These are phyloP conservation scores for Mycosphaerella sp. DNA, from an alignment of 2,329 filamentous ascomycete species.

Conservation along the genomic window DNA sequence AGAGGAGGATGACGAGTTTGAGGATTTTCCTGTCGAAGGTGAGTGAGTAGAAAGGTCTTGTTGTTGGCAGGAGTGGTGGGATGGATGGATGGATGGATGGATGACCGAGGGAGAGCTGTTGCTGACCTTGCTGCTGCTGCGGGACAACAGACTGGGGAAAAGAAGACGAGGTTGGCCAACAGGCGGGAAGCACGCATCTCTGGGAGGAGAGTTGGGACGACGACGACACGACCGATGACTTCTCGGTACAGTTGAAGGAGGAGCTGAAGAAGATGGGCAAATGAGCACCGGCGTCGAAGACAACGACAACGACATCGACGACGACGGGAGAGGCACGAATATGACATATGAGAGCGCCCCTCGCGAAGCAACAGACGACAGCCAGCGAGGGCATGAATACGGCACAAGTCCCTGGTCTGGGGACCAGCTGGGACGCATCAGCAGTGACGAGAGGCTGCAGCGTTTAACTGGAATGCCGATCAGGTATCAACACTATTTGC, in stretches of 20 bases:
- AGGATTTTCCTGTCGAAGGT: conserved; percentile 98
- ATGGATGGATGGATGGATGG: too few species aligned
- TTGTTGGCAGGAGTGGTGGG: too few species aligned
- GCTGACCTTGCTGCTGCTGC: too few species aligned
- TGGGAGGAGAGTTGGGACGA: conserved; percentile 99
- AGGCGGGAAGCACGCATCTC: conserved; percentile 60
- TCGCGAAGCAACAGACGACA: neutral
- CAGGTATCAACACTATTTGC: neutral
- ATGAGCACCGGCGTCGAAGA: conserved; percentile 35
- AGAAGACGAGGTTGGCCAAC: conserved; percentile 72
- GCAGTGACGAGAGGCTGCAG: neutral
- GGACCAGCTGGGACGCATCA: neutral
- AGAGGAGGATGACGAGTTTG: conserved; percentile 98
- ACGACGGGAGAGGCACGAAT: neutral
- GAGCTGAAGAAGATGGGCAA: conserved; percentile 87
- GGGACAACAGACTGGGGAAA: conserved; percentile 73
- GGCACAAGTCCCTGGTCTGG: neutral
- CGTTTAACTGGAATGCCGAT: neutral
- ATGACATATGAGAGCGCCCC: neutral
- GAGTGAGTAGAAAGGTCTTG: conserved; percentile 12
- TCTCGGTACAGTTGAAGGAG: conserved; percentile 88
- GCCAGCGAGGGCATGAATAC: neutral
- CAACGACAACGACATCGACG: too few species aligned
- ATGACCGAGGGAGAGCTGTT: too few species aligned
- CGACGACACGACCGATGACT: conserved; percentile 94